phyloP scores from a whole-genome alignment of 1,284 basidiomycete genomes.

The Irpex sp. region DNA sequence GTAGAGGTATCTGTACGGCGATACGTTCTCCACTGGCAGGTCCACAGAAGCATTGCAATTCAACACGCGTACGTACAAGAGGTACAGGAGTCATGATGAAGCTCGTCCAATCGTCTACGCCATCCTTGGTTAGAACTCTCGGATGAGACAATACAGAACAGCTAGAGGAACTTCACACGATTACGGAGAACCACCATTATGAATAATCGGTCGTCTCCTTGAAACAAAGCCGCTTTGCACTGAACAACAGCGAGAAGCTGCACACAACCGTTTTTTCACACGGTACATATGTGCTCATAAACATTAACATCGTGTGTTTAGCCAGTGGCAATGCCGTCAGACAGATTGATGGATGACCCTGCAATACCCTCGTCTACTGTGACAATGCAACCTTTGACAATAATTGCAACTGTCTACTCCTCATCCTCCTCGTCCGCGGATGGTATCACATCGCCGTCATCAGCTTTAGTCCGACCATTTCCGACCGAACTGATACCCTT shows the following conservation, averaged over 20 bases:
- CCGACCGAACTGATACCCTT: constrained; percentile 8
- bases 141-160: not conserved
- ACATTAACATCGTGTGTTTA: not conserved
- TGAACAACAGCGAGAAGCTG: not conserved
- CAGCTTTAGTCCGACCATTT: not conserved
- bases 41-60: not conserved
- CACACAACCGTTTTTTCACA: not conserved
- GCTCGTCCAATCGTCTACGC: not conserved
- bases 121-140: not conserved
- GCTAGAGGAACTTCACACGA: not conserved
- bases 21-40: not conserved
- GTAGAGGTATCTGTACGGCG: not conserved
- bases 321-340: not conserved
- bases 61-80: not conserved
- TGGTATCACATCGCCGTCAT: constrained; percentile 1
- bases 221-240: not conserved
- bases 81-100: not conserved
- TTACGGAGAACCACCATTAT: not conserved
- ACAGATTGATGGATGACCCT: not conserved
- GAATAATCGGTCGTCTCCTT: not conserved
- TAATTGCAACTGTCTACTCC: not conserved
- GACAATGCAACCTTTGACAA: not conserved
- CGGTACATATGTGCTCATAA: not conserved
- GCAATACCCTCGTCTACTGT: not conserved
- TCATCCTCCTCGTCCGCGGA: not conserved